Evolutionary conservation across 2,329 filamentous ascomycete genomes (phyloP).

Genomic region (Penicillium sp.): DNA sequence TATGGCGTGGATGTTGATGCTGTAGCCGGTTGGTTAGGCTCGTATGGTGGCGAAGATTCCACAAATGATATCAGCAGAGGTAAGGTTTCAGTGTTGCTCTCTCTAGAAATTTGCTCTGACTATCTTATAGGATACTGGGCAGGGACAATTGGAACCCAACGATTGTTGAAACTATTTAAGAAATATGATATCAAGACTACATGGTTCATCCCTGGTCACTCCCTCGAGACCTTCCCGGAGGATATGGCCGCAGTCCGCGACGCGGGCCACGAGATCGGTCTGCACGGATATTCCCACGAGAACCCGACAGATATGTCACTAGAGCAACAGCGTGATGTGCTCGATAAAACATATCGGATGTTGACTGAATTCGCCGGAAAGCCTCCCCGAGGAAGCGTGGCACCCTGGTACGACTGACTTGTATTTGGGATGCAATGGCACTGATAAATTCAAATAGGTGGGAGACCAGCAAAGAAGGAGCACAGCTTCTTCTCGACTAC

Average conservation of each 20-base stretch:
- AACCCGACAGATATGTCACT: constrained; percentile 70
- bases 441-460: constrained; percentile 41
- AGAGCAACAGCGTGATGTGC: constrained; percentile 72
- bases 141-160: constrained; percentile 62
- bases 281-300: constrained; percentile 73
- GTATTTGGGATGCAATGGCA: accelerated
- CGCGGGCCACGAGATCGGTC: constrained; percentile 62
- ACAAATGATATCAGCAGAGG: constrained; percentile 33
- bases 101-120: background rate
- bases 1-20: constrained; percentile 37
- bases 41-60: constrained; percentile 35
- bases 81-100: constrained; percentile 4
- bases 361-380: constrained; percentile 73
- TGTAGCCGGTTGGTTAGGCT: constrained; percentile 34
- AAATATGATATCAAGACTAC: constrained; percentile 70
- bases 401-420: constrained; percentile 55
- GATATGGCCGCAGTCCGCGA: constrained; percentile 62
- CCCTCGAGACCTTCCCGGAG: constrained; percentile 64
- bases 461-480: constrained; percentile 68
- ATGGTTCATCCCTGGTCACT: constrained; percentile 65
- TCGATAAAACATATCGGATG: constrained; percentile 74
- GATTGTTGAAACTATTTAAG: constrained; percentile 67
- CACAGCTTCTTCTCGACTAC: constrained; percentile 45
- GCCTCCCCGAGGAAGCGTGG: constrained; percentile 69
- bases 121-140: constrained; percentile 57